These are phyloP conservation scores for Globisporangium viniferum DNA, from an alignment of 352 stramenopile genomes.

Conservation along the genomic window DNA sequence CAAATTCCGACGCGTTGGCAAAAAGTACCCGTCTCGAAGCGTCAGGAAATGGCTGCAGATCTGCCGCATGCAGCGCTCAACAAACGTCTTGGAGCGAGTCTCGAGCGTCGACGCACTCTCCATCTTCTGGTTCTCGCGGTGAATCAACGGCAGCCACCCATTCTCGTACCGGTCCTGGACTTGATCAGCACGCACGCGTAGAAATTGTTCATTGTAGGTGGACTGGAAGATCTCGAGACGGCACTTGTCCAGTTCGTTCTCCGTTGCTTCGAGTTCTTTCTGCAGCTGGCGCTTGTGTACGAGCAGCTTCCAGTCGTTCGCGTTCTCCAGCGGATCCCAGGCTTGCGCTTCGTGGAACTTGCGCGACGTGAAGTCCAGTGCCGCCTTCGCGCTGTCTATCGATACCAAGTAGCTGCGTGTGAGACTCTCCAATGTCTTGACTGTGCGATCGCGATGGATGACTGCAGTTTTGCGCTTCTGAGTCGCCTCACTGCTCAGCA, in stretches of 20 bases:
- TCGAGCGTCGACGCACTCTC: conserved; percentile 29
- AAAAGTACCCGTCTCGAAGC: conserved; percentile 37
- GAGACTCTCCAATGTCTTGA: conserved; percentile 19
- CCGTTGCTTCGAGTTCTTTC: conserved; percentile 32
- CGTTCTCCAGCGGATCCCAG: conserved; percentile 80
- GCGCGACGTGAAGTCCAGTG: conserved; percentile 51
- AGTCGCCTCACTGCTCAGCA: conserved; percentile 34
- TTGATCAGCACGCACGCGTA: conserved; percentile 24
- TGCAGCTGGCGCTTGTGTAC: conserved; percentile 57
- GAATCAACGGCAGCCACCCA: conserved; percentile 24
- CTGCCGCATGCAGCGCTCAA: conserved; percentile 31
- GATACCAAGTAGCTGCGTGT: conserved; percentile 24
- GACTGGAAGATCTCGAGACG: conserved; percentile 62
- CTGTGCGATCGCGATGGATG: conserved; percentile 25
- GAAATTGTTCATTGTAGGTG: conserved; percentile 52
- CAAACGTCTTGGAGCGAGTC: conserved; percentile 19
- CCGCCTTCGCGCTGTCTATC: conserved; percentile 34
- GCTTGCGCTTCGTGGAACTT: conserved; percentile 60
- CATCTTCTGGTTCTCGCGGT: conserved; percentile 21
- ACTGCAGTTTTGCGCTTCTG: conserved; percentile 33
- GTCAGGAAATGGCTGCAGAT: conserved; percentile 40
- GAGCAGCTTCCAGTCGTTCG: conserved; percentile 70
- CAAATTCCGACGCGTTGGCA: conserved; percentile 49
- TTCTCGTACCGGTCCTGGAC: conserved; percentile 37
- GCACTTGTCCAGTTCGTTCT: conserved; percentile 38